phyloP scores from a whole-genome alignment of 305 asterid species.

The Fraxinus sp. region DNA sequence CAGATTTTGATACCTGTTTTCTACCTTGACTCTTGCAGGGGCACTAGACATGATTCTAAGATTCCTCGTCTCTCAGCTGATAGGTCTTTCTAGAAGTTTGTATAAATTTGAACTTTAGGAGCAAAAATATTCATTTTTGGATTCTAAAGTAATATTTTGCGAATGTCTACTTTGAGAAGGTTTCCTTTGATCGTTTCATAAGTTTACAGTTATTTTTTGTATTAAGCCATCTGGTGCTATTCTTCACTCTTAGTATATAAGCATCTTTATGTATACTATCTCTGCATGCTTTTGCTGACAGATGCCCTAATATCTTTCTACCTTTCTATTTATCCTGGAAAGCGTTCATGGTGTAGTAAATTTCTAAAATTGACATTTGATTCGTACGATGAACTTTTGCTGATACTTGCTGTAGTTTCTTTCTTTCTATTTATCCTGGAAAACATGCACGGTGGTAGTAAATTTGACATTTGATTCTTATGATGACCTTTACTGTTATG shows the following conservation, averaged over 20 bases:
- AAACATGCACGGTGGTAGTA: not conserved
- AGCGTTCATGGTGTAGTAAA: not conserved
- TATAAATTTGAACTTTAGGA: not conserved
- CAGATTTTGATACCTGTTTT: not conserved
- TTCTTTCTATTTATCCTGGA: not conserved
- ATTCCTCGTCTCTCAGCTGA: not conserved
- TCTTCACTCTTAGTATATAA: not conserved
- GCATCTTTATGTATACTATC: not conserved
- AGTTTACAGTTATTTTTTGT: not conserved
- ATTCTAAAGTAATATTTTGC: not conserved
- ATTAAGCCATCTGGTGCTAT: not conserved
- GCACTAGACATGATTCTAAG: not conserved
- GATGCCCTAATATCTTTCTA: not conserved
- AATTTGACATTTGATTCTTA: not conserved
- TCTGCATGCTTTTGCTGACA: constrained; percentile 1
- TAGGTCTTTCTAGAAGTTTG: not conserved
- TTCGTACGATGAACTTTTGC: not conserved
- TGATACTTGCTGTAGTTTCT: not conserved
- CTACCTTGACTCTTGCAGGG: not conserved
- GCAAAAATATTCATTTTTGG: not conserved
- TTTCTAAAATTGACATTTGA: not conserved
- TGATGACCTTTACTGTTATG: constrained; percentile 19
- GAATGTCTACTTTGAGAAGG: not conserved
- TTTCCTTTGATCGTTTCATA: not conserved
- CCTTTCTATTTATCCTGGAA: not conserved